Base-by-base conservation (phyloP, 768 basidiomycete genomes). In the Candolleomyces aberdarensis region DNA sequence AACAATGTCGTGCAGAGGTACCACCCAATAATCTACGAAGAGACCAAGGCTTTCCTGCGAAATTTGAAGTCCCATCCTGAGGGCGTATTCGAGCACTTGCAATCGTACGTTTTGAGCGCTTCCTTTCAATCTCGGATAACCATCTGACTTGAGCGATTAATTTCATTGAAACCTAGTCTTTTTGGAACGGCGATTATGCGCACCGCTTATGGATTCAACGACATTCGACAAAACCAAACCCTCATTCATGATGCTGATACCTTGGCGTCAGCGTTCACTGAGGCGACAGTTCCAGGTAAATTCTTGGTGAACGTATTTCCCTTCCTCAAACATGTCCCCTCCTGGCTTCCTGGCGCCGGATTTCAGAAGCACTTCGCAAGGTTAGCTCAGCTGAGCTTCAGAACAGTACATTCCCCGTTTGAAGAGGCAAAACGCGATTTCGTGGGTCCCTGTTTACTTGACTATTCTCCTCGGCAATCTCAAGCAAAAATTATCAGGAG, bases 1-100 rank as follows among this genome's bases (percentile, higher is more conserved):
- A 60, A 54, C 11, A 65, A 66, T 13, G 60, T 65, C 4, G 17
- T 55, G 13, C n/a, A 13, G 2, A 44, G 55, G 10, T 66, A 69
- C 41, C 53, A 56, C 31, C 68, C 67, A 4, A 62, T 69, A 5
- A 53, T 57, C 20, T 31, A 62, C 47, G 39, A 49, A 26, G 52
- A 56, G 39, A 41, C 55, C 13, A 31, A 31, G 17, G 26, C 32
- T 7, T 61, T 58, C 19, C 29, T 65, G 6, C 36, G 54, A 43
- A 43, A 19, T 3, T 17, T 56, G 39, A 56, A 26, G n/a, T 36
- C 20, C 17, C 1, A 29, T 10, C 54, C 54, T 15, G 54, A 43
- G 20, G 20, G 9, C 8, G 22, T 56, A 19, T 39, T 43, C 2
- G n/a, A 56, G 9, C 54, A 56, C 40, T 6, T 56, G n/a, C 14